Conservation (phyloP, 2,329 filamentous ascomycete species). For the Stemphylium lycopersici region DNA sequence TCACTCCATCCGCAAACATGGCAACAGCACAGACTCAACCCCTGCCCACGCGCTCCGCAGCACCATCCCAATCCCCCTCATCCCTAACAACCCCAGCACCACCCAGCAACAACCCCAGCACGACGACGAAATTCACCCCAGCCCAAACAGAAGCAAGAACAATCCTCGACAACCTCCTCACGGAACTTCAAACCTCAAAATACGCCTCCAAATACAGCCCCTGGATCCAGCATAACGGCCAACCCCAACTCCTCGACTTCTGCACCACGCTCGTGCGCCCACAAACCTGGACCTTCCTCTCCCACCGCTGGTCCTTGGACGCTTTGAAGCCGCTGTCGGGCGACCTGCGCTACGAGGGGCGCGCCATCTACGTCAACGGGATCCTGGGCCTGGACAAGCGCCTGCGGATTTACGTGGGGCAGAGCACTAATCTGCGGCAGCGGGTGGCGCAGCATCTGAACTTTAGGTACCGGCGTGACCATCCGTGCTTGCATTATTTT, state of each 20-base stretch:
- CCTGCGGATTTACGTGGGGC: conserved; percentile 41
- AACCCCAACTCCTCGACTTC: conserved; percentile 23
- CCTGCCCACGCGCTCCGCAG: neutral
- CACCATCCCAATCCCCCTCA: neutral
- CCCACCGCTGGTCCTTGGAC: conserved; percentile 28
- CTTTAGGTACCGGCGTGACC: conserved; percentile 45
- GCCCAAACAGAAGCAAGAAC: conserved; percentile 33
- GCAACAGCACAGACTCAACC: neutral
- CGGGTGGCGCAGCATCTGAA: conserved; percentile 42
- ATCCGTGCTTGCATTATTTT: conserved; percentile 43
- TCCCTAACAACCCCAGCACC: neutral
- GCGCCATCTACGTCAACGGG: conserved; percentile 36
- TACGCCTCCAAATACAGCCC: conserved; percentile 22
- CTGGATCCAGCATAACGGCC: conserved; percentile 27
- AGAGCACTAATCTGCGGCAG: conserved; percentile 32
- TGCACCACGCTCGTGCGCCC: conserved; percentile 29
- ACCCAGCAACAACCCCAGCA: neutral
- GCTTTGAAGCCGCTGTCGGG: conserved; percentile 31
- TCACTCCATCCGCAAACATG: conserved; percentile 1
- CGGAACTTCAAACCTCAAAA: conserved; percentile 21
- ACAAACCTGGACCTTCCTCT: conserved; percentile 29
- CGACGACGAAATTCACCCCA: conserved; percentile 3
- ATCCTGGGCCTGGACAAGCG: conserved; percentile 32
- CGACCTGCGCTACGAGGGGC: conserved; percentile 29
- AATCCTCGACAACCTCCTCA: conserved; percentile 30